Base-by-base conservation (phyloP, 2,329 filamentous ascomycete genomes). In the Colletotrichum lupini region DNA sequence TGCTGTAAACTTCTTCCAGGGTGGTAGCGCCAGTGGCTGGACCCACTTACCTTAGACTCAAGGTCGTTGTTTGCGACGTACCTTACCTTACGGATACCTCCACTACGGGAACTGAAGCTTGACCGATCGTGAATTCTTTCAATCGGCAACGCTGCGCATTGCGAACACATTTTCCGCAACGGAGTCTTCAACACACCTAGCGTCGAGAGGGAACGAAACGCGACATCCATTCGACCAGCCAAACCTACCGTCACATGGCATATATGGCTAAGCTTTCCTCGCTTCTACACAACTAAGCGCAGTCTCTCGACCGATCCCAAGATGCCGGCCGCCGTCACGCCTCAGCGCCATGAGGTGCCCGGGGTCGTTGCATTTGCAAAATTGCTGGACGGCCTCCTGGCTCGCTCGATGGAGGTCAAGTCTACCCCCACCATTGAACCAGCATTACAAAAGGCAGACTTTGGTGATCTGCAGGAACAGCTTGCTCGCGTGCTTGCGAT, bases 391-490 rank as follows among this genome's bases (percentile, higher is more conserved):
- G 82, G 87, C 52, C 86, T 94, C 42, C 84, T 95, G 53, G 80
- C 83, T 49, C 88, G 87, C 79, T 92, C 92, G 71, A 87, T 87
- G 65, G 79, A 84, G 52, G 81, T 88, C 74, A 95, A 94, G 81
- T 84, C 87, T 37, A 85, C 87, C 46, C 81, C 86, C 24, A 85
- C 88, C 24, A 90, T 95, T 76, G 95, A 98, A 77, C 93, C 94
- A 14, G 90, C 92, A 4, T 87, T 98, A 75, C 91, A 90, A 32
- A 93, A 95, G 80, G 85, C 90, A 64, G 90, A 95, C 79, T 88
- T 93, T 73, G 83, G 86, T 32, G 82, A 87, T 71, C 80, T 91
- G 22, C 82, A 86, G 49, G 80, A 79, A 32, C 85, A 84, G 75
- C 80, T 91, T 11, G 81, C 82, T 26, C 82, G 81, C 58, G 68